A percentile compares a stretch with the other conserved stretches of the same genome.
phyloP scores from a whole-genome alignment of 192 early-diverging fungal genomes.

The Spinellus fusiger region DNA sequence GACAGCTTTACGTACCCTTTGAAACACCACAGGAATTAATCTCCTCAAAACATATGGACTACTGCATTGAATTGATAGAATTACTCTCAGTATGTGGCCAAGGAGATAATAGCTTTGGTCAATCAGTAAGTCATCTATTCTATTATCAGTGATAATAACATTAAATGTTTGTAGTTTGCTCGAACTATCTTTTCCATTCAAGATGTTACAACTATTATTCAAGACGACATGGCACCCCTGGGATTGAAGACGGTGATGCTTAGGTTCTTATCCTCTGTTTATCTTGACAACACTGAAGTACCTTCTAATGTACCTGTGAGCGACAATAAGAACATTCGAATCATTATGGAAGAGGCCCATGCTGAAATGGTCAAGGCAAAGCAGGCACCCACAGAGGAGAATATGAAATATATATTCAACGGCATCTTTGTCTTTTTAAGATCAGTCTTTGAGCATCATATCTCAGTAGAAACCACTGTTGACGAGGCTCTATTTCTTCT shows the following conservation, averaged over 20 bases:
- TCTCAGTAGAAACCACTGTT: constrained; percentile 8
- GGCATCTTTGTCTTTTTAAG: constrained; percentile 15
- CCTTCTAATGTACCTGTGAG: not conserved
- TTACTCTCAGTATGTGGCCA: constrained; percentile 15
- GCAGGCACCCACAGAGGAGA: not conserved
- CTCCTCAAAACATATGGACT: constrained; percentile 2
- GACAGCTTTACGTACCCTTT: constrained; percentile 15
- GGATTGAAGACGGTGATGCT: constrained; percentile 5
- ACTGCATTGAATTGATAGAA: constrained; percentile 16
- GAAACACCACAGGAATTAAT: constrained; percentile 4
- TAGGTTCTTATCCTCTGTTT: constrained; percentile 10
- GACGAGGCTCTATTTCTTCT: not conserved
- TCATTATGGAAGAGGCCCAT: not conserved
- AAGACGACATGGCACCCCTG: not conserved
- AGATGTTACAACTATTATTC: constrained; percentile 2
- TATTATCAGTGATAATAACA: not conserved
- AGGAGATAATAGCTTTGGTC: constrained; percentile 20
- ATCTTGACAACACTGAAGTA: constrained; percentile 17
- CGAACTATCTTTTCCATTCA: constrained; percentile 15
- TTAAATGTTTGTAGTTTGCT: constrained; percentile 6
- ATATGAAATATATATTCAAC: not conserved
- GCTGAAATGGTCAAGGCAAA: not conserved
- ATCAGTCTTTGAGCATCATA: constrained; percentile 14
- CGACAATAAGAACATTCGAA: not conserved
- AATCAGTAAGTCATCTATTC: constrained; percentile 13